Conservation (phyloP, 225 moss, liverwort and hornwort species). For the Sphagnum contortum region DNA sequence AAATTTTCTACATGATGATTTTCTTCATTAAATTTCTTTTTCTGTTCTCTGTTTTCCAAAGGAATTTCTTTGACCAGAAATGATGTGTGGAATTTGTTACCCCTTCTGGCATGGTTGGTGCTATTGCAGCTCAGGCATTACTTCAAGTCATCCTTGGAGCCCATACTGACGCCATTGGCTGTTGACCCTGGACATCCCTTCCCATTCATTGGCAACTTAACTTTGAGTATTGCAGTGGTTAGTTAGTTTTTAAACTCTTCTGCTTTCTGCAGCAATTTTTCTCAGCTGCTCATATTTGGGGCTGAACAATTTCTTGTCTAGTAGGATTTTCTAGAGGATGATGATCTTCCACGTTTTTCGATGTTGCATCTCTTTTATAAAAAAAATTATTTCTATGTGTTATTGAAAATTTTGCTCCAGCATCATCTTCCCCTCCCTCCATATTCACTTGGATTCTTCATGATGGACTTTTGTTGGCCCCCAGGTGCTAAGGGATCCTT, state of each 20-base stretch:
- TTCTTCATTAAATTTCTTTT: no score
- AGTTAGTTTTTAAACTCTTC: background rate
- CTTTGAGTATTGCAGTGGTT: constrained; percentile 58
- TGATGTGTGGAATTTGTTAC: constrained; percentile 5
- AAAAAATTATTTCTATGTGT: background rate
- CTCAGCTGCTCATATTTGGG: background rate
- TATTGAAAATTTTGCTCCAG: no score
- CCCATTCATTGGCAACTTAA: constrained; percentile 44
- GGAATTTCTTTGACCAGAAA: background rate
- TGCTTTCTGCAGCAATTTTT: background rate
- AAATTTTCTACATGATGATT: no score
- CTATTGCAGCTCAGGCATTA: constrained; percentile 48
- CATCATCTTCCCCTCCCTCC: no score
- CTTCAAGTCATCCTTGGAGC: constrained; percentile 59
- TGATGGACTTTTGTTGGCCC: no score
- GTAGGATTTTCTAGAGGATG: background rate
- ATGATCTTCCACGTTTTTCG: background rate
- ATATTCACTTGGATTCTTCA: no score
- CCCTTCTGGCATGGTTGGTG: background rate
- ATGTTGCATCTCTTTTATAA: background rate
- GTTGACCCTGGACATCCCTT: constrained; percentile 55
- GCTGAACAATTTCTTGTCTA: no score
- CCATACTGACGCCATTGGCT: constrained; percentile 47
- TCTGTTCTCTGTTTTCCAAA: no score
- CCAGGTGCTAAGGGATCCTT: constrained; percentile 50